Evolutionary conservation across 2,329 filamentous ascomycete genomes (phyloP).

Genomic region (Exserohilum turcica): DNA sequence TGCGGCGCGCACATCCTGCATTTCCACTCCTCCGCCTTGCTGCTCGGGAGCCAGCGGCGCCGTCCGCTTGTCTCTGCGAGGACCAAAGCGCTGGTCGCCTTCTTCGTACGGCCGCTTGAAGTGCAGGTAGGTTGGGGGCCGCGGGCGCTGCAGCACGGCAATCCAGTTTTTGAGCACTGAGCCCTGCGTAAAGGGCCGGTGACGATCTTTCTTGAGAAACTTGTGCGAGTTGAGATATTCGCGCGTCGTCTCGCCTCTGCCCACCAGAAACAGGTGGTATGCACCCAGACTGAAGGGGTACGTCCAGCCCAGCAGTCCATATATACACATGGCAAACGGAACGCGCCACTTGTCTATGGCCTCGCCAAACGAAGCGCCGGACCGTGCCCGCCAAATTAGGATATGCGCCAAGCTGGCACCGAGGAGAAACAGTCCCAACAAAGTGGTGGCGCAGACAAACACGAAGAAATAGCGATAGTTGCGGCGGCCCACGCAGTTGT

Average conservation of each 20-base stretch:
- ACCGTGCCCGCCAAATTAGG: slow-evolving; percentile 68
- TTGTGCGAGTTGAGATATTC: slow-evolving; percentile 97
- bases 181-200: slow-evolving; percentile 85
- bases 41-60: slow-evolving; percentile 57
- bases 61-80: slow-evolving; percentile 58
- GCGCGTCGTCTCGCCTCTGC: slow-evolving; percentile 88
- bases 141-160: slow-evolving; percentile 78
- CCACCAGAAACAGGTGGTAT: slow-evolving; percentile 92
- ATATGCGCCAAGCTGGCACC: slow-evolving; percentile 81
- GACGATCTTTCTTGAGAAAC: slow-evolving; percentile 88
- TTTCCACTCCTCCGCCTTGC: slow-evolving; percentile 67
- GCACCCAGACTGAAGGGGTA: slow-evolving; percentile 84
- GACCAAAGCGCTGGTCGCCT: slow-evolving; percentile 84
- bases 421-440: slow-evolving; percentile 77
- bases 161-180: slow-evolving; percentile 77
- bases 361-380: slow-evolving; percentile 68
- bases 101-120: slow-evolving; percentile 79
- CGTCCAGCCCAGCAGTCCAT: slow-evolving; percentile 72
- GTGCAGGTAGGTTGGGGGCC: slow-evolving; percentile 83
- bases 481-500: slow-evolving; percentile 94
- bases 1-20: slow-evolving; percentile 60
- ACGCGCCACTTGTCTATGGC: slow-evolving; percentile 75
- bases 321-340: slow-evolving; percentile 87
- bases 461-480: slow-evolving; percentile 99
- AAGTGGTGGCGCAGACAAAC: slow-evolving; percentile 79